These are phyloP conservation scores for Cymbidium sinense DNA, from an alignment of 106 monocot species.

Conservation along the genomic window DNA sequence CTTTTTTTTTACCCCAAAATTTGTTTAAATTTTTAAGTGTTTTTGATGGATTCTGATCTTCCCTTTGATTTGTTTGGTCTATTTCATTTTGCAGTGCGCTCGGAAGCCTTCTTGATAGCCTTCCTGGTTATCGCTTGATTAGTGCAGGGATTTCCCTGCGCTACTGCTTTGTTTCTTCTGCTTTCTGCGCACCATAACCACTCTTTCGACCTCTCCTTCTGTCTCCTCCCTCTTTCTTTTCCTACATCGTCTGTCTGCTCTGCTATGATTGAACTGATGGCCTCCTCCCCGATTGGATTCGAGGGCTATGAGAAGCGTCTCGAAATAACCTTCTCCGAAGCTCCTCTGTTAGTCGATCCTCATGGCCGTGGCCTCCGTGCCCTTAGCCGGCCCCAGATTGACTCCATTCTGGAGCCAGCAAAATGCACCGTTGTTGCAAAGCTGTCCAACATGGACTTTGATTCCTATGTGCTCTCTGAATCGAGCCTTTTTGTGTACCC, in stretches of 20 bases:
- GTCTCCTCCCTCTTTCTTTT: slow-evolving; percentile 9
- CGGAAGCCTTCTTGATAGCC: slow-evolving; percentile 83
- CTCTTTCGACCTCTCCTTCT: slow-evolving; percentile 5
- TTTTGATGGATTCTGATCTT: not conserved
- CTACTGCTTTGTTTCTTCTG: slow-evolving; percentile 6
- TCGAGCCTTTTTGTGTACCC: slow-evolving; percentile 95
- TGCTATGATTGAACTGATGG: slow-evolving; percentile 22
- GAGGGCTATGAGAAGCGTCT: slow-evolving; percentile 97
- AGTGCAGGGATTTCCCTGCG: slow-evolving; percentile 30
- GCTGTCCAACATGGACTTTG: slow-evolving; percentile 75
- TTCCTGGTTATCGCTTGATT: slow-evolving; percentile 13
- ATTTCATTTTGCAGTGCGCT: slow-evolving; percentile 66
- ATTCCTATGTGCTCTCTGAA: slow-evolving; percentile 92
- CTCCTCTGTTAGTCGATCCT: slow-evolving; percentile 40
- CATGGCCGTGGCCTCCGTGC: slow-evolving; percentile 54
- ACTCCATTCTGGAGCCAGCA: slow-evolving; percentile 61
- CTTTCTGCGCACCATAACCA: slow-evolving; percentile 44
- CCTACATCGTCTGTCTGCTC: not conserved
- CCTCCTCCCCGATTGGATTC: slow-evolving; percentile 66
- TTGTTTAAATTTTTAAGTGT: not conserved
- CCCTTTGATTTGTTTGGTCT: not conserved
- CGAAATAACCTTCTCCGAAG: slow-evolving; percentile 68
- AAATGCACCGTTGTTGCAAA: slow-evolving; percentile 69
- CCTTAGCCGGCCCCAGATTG: slow-evolving; percentile 58
- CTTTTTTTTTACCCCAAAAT: not conserved